A percentile compares a stretch with the other conserved stretches of the same genome.
These are phyloP conservation scores for Entomortierella parvispora DNA, from an alignment of 192 early-diverging fungal genomes.

Conservation along the genomic window DNA sequence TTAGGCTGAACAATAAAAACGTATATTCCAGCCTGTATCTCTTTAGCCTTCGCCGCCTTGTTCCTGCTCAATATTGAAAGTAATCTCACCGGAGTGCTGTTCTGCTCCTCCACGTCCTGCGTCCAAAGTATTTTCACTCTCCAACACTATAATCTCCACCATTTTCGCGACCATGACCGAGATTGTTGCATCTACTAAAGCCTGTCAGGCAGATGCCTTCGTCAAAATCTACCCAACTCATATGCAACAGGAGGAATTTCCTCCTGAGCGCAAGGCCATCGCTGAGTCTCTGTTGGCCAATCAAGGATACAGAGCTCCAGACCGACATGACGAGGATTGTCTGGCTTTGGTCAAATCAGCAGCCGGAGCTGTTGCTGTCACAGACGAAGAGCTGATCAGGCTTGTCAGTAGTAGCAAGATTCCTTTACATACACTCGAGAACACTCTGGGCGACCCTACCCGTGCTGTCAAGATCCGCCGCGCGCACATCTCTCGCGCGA, in stretches of 20 bases:
- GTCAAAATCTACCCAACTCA: too few relatives aligned
- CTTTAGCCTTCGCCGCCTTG: too few relatives aligned
- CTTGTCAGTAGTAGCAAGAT: slow-evolving; percentile 63
- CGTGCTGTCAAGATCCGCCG: slow-evolving; percentile 91
- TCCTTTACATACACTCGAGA: slow-evolving; percentile 86
- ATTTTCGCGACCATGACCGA: too few relatives aligned
- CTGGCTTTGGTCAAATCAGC: slow-evolving; percentile 38
- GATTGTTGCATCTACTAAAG: too few relatives aligned
- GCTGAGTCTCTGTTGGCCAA: not conserved
- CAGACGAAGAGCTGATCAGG: slow-evolving; percentile 76
- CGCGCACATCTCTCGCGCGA: slow-evolving; percentile 75
- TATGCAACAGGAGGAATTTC: not conserved
- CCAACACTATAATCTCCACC: too few relatives aligned
- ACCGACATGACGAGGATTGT: slow-evolving; percentile 53
- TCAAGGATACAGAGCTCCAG: not conserved
- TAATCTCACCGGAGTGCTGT: too few relatives aligned
- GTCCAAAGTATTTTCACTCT: too few relatives aligned
- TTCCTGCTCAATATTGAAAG: too few relatives aligned
- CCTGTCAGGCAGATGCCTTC: too few relatives aligned
- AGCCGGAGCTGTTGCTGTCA: slow-evolving; percentile 52
- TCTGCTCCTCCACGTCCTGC: too few relatives aligned
- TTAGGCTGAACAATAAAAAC: too few relatives aligned
- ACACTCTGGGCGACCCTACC: slow-evolving; percentile 76
- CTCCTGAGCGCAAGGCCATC: slow-evolving; percentile 6
- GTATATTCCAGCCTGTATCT: too few relatives aligned